Percentiles rank a stretch among this genome's conserved stretches.
Conservation (phyloP, 345 rosid species). For the Trapa bicornis region DNA sequence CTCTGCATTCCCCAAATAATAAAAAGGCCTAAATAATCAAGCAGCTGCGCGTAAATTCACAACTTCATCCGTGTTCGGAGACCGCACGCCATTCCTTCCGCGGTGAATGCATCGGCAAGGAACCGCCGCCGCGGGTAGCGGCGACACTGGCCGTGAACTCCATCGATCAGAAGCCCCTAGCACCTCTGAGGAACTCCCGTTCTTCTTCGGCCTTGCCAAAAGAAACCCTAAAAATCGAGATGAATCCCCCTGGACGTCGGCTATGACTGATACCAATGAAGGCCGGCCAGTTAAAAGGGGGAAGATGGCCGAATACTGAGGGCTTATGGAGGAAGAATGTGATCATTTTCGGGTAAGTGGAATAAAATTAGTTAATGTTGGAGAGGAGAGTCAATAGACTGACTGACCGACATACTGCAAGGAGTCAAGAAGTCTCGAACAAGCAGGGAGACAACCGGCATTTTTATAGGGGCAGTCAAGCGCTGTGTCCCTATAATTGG, state of each 20-base stretch:
- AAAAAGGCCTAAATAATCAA: not conserved
- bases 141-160: constrained; percentile 15
- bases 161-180: not conserved
- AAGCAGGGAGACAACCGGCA: too few species aligned
- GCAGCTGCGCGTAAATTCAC: not conserved
- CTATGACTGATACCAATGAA: not conserved
- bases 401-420: too few species aligned
- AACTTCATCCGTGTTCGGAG: constrained; percentile 59
- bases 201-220: not conserved
- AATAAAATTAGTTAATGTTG: too few species aligned
- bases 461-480: too few species aligned
- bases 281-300: not conserved
- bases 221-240: not conserved
- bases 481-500: too few species aligned
- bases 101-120: constrained; percentile 47
- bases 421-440: too few species aligned
- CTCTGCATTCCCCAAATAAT: not conserved
- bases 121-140: constrained; percentile 43
- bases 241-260: too few species aligned
- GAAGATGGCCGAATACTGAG: not conserved
- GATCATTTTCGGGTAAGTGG: not conserved
- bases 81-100: constrained; percentile 96
- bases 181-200: not conserved
- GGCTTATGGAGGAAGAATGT: not conserved
- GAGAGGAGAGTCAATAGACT: not conserved